Percentiles rank a stretch among this genome's conserved stretches.
These are phyloP conservation scores for Penicillium steckii DNA, from an alignment of 495 filamentous ascomycete species.

Conservation along the genomic window DNA sequence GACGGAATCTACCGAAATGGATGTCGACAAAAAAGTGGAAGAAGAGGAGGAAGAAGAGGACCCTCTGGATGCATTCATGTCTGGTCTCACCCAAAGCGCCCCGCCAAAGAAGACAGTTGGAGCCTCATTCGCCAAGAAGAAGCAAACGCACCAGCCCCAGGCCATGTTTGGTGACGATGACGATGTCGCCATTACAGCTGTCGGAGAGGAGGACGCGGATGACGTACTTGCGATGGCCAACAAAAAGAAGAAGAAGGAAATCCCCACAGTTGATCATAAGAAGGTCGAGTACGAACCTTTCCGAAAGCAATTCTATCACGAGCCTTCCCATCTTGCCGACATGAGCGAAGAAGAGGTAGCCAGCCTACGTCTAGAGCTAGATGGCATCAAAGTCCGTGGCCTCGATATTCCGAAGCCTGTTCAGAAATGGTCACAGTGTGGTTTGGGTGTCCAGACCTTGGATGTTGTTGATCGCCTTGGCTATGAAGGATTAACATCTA, in stretches of 20 bases:
- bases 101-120: conserved; percentile 39
- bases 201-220: conserved; percentile 69
- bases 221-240: conserved; percentile 83
- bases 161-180: conserved; percentile 85
- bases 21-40: conserved; percentile 54
- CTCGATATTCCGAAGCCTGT: conserved; percentile 89
- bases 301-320: conserved; percentile 90
- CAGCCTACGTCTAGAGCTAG: conserved; percentile 79
- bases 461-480: conserved; percentile 80
- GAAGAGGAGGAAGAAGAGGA: conserved; percentile 84
- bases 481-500: conserved; percentile 87
- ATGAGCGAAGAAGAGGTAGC: conserved; percentile 86
- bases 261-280: conserved; percentile 78
- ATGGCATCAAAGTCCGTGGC: conserved; percentile 90
- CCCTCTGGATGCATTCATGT: conserved; percentile 96
- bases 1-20: conserved; percentile 27
- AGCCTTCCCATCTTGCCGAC: conserved; percentile 77
- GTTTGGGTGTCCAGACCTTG: conserved; percentile 80
- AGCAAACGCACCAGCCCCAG: conserved; percentile 61
- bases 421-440: conserved; percentile 95
- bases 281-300: conserved; percentile 85
- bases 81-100: conserved; percentile 61
- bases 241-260: conserved; percentile 96
- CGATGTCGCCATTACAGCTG: conserved; percentile 70
- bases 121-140: conserved; percentile 45